phyloP scores from a whole-genome alignment of 352 stramenopile species.

The Pythium insidiosum region DNA sequence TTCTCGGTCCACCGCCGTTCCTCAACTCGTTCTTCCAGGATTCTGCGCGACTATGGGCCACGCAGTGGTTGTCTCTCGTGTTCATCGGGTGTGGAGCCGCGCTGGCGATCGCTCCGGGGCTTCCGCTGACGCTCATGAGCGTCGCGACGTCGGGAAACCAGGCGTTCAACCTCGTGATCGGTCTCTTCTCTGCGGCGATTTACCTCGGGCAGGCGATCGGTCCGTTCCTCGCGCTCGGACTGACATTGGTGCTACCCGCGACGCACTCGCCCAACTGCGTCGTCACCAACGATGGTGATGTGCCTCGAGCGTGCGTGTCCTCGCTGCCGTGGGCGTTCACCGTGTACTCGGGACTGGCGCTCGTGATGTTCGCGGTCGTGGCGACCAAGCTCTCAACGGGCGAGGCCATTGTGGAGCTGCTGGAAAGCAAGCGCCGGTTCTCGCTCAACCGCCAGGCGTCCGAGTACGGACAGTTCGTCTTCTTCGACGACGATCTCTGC shows the following conservation, averaged over 20 bases:
- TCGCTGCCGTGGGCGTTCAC: conserved; percentile 60
- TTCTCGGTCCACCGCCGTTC: conserved; percentile 50
- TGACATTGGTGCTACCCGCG: conserved; percentile 39
- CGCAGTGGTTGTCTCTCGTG: conserved; percentile 42
- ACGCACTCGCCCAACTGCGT: conserved; percentile 34
- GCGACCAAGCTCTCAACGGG: conserved; percentile 21
- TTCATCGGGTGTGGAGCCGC: conserved; percentile 49
- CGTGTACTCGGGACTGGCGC: conserved; percentile 33
- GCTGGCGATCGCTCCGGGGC: conserved; percentile 44
- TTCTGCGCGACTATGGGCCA: conserved; percentile 29
- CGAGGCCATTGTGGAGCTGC: conserved; percentile 22
- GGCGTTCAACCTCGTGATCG: conserved; percentile 55
- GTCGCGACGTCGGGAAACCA: conserved; percentile 25
- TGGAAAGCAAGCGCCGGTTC: conserved; percentile 30
- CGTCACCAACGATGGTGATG: conserved; percentile 2
- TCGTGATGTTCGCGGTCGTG: conserved; percentile 23
- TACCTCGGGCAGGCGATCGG: conserved; percentile 60
- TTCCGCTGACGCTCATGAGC: conserved; percentile 53
- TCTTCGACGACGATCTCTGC: conserved; percentile 64
- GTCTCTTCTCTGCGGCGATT: conserved; percentile 56
- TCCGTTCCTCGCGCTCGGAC: conserved; percentile 38
- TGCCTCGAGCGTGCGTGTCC: conserved; percentile 26
- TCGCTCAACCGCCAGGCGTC: conserved; percentile 46
- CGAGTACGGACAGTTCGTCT: conserved; percentile 70
- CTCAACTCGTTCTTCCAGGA: conserved; percentile 29